Evolutionary conservation across 106 monocot genomes (phyloP), one percentile per base, ranked within the genome.

Genomic region (Dioscorea alata): DNA sequence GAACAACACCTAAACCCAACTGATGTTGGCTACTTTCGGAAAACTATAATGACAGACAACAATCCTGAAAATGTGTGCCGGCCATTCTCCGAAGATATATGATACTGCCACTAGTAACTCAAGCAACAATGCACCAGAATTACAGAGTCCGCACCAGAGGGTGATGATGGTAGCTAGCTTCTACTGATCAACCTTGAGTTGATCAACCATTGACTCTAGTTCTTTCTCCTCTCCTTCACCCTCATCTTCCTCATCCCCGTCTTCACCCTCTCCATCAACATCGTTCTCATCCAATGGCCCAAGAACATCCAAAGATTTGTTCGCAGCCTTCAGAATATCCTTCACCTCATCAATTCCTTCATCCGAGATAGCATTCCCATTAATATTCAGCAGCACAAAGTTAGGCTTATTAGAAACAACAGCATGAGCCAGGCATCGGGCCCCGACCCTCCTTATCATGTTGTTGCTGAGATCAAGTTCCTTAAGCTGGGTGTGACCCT

Each of bases 301-400:
- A 8, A 96, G 86, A 33, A 88, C 88, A 23, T 57, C 71, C 57
- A 72, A 53, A 35, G 82, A 74, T 14, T 75, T 80, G 71, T 64
- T 57, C 0, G 78, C 83, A 19, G 57, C 57, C 67, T 89, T 91
- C 59, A 97, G 57, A 50, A 92, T 92, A 17, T 79, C 86, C 74
- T 82, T 89, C 35, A 97, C 84, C 60, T 95, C 95, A 71, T 95
- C 91, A 14, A 95, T 83, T 23, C 95, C 95, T 86, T 95, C 95
- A 3, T 91, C 91, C 0, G 91, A 91, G n/a, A 95, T 86, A 56
- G 49, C 78, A 78, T 95, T 95, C 19, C 84, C 84, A 54, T 96
- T 80, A 15, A 97, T 86, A 70, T 92, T 92, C 76, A 97, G 57
- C 48, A 84, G 51, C 53, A 61, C 70, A 49, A 97, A 97, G 6